Conservation (phyloP, 2,329 filamentous ascomycete genomes). For the Corniculantispora saksenae region DNA sequence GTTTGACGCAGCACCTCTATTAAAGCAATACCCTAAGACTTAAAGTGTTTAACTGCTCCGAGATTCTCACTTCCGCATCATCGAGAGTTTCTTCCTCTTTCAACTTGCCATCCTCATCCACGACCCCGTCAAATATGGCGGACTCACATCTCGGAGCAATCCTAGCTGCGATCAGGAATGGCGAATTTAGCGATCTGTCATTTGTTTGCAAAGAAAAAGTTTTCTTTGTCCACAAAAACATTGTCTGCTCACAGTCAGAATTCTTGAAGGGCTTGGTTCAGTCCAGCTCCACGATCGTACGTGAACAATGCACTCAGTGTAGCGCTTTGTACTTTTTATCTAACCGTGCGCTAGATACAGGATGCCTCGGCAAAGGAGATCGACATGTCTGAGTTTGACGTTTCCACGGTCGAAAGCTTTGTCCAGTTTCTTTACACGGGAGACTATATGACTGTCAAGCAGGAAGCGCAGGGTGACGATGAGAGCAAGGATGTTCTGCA, state of each 20-base stretch:
- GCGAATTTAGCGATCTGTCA: background rate
- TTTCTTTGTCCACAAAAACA: background rate
- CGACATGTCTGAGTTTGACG: background rate
- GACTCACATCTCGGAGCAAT: background rate
- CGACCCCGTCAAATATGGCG: background rate
- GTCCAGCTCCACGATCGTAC: background rate
- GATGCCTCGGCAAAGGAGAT: background rate
- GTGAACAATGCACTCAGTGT: background rate
- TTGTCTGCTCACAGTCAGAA: background rate
- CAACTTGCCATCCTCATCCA: background rate
- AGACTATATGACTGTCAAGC: background rate
- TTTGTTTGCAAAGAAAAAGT: background rate
- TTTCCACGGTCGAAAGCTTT: background rate
- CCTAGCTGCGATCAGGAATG: background rate
- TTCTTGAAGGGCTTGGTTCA: background rate
- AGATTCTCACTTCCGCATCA: no score
- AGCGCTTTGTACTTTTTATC: background rate
- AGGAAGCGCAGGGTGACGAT: background rate
- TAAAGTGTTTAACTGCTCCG: no score
- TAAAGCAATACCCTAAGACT: background rate
- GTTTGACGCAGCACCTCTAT: no score
- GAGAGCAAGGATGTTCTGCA: background rate
- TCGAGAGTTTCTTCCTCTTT: background rate
- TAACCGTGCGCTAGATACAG: background rate
- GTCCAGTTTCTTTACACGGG: constrained; percentile 1